Evolutionary conservation across 2,329 filamentous ascomycete species (phyloP).

Genomic region (Hymenoscyphus scutula): DNA sequence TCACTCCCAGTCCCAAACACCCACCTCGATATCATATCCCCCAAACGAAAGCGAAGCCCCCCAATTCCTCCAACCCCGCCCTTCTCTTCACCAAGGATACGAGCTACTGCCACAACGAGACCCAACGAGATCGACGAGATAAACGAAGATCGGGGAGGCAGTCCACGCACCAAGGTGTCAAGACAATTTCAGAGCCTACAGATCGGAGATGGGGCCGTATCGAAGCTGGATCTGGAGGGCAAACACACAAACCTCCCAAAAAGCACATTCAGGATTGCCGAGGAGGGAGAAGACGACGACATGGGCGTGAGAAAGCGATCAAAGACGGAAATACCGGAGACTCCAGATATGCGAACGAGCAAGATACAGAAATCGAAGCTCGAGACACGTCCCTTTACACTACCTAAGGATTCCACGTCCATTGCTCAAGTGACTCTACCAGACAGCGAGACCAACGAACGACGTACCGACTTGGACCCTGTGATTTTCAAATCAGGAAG

Average conservation of each 20-base stretch:
- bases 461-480: constrained; percentile 30
- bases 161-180: constrained; percentile 35
- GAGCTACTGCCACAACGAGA: constrained; percentile 13
- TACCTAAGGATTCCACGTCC: constrained; percentile 18
- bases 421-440: constrained; percentile 17
- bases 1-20: neutral
- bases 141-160: constrained; percentile 18
- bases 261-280: neutral
- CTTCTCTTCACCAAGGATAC: constrained; percentile 17
- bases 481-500: constrained; percentile 30
- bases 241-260: neutral
- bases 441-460: constrained; percentile 15
- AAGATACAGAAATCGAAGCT: constrained; percentile 12
- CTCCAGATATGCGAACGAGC: constrained; percentile 20
- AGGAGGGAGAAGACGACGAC: constrained; percentile 20
- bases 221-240: constrained; percentile 26
- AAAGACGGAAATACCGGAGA: constrained; percentile 31
- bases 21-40: neutral
- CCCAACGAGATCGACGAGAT: constrained; percentile 2
- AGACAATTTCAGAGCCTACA: constrained; percentile 34
- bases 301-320: constrained; percentile 27
- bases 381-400: constrained; percentile 17
- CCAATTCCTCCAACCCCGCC: constrained; percentile 25
- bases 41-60: constrained; percentile 17
- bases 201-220: constrained; percentile 26